Evolutionary conservation across 768 basidiomycete species (phyloP), one percentile per base, ranked within the genome.

Genomic region (Pisolithus tinctorius): DNA sequence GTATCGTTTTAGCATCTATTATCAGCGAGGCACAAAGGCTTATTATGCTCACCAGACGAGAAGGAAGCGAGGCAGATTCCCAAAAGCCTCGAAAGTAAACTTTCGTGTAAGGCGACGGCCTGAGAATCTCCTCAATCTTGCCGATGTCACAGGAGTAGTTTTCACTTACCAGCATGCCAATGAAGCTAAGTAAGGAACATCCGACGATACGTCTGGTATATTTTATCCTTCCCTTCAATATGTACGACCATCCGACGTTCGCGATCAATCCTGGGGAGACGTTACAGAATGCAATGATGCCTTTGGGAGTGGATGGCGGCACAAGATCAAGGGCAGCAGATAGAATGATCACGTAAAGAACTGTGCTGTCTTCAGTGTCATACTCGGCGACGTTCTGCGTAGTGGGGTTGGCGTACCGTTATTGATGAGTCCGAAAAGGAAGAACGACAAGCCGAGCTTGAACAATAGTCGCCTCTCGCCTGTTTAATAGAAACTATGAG

Each of bases 291-390:
- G 87, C 83, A 48, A 98, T 92, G 50, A 98, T 83, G 14, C 95
- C 95, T 64, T 95, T 95, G 0, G 95, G 94, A 0, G 92, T 95
- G 2, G 86, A 79, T 1, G 90, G 84, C 7, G 93, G 88, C 2
- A 96, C 93, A 3, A 99, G 79, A 63, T 99, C 96, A 4, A 97
- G 74, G 1, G 96, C 96, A 6, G 95, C 95, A 1, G 92, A 95
- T 20, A 99, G 80, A 55, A 98, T 96, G 54, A 98, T 88, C 36
- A 99, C 95, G 69, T 98, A 96, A 51, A 95, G 75, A 4, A 95
- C 93, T 93, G 55, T 0, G 51, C 20, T 4, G 39, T 9, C 2
- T 23, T 40, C 17, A 25, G 26, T 29, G 27, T 7, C 36, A 17
- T 5, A 48, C 31, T 13, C 31, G 37, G 17, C 25, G 25, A 8